phyloP scores from a whole-genome alignment of 768 basidiomycete genomes.

The Naganishia friedmannii region DNA sequence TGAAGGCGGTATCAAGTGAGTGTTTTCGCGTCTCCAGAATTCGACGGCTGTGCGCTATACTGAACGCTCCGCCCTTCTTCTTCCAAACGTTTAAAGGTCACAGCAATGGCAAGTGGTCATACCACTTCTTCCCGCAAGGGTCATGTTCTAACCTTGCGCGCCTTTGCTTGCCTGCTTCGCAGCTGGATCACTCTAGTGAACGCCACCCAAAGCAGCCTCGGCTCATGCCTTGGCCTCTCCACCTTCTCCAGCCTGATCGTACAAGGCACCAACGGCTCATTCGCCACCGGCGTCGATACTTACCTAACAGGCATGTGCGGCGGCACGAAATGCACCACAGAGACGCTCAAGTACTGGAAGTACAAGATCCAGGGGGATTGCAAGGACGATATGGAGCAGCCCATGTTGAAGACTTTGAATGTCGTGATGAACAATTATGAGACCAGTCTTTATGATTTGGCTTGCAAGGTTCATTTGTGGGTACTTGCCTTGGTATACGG shows the following conservation, averaged over 20 bases:
- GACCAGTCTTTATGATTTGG: slow-evolving; percentile 43
- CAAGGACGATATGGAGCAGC: slow-evolving; percentile 27
- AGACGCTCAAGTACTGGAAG: slow-evolving; percentile 36
- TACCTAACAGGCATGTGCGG: slow-evolving; percentile 42
- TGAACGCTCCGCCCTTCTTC: background rate
- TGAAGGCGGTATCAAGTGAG: slow-evolving; percentile 15
- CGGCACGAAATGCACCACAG: slow-evolving; percentile 33
- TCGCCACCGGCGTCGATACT: slow-evolving; percentile 39
- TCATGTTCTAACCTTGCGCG: background rate
- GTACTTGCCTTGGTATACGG: slow-evolving; percentile 31
- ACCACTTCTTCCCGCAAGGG: background rate
- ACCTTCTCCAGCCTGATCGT: slow-evolving; percentile 40
- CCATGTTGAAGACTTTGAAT: slow-evolving; percentile 36
- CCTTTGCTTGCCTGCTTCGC: background rate
- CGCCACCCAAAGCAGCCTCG: slow-evolving; percentile 49
- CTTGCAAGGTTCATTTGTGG: slow-evolving; percentile 47
- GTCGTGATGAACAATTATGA: slow-evolving; percentile 40
- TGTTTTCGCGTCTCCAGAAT: background rate
- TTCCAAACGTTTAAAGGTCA: background rate
- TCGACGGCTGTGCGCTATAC: background rate
- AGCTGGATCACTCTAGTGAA: slow-evolving; percentile 48
- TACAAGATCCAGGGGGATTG: slow-evolving; percentile 36
- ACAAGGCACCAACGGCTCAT: slow-evolving; percentile 34
- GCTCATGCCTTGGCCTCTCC: slow-evolving; percentile 42
- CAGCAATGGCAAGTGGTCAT: slow-evolving; percentile 13